Percentiles rank a stretch among this genome's conserved stretches.
Evolutionary conservation across 2,329 filamentous ascomycete genomes (phyloP).

Genomic region (Fusarium decemcellulare): DNA sequence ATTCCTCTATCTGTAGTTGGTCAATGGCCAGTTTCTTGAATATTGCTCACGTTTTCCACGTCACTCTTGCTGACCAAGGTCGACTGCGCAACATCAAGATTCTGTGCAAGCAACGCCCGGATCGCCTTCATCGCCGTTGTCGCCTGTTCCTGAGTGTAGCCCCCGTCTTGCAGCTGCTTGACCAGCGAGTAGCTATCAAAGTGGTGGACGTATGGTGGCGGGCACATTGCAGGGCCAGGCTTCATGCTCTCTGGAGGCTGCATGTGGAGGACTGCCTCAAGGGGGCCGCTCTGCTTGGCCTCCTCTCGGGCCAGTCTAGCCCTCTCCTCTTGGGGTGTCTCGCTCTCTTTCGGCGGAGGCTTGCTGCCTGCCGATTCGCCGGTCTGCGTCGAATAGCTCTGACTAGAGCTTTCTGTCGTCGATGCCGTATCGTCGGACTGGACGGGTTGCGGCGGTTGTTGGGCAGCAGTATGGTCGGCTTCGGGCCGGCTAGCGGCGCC

Average conservation of each 20-base stretch:
- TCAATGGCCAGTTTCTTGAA: neutral
- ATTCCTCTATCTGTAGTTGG: neutral
- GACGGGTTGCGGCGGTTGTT: slow-evolving; percentile 20
- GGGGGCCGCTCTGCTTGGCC: slow-evolving; percentile 61
- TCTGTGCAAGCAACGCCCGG: slow-evolving; percentile 80
- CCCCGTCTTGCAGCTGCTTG: slow-evolving; percentile 80
- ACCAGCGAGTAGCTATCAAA: slow-evolving; percentile 96
- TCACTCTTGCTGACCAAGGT: slow-evolving; percentile 91
- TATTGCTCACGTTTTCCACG: slow-evolving; percentile 80
- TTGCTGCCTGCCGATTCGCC: slow-evolving; percentile 19
- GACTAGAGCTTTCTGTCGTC: slow-evolving; percentile 1
- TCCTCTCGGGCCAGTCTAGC: slow-evolving; percentile 52
- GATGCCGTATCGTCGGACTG: slow-evolving; percentile 12
- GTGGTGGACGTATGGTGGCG: slow-evolving; percentile 90
- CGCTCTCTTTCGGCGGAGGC: slow-evolving; percentile 15
- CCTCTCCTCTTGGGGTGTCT: slow-evolving; percentile 32
- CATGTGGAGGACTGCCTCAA: slow-evolving; percentile 67
- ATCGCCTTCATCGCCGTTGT: slow-evolving; percentile 95
- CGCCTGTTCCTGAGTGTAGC: slow-evolving; percentile 81
- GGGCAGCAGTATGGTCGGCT: slow-evolving; percentile 5
- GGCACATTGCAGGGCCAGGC: slow-evolving; percentile 76
- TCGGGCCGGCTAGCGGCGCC: slow-evolving; percentile 27
- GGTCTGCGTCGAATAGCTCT: slow-evolving; percentile 5
- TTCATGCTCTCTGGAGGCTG: slow-evolving; percentile 57
- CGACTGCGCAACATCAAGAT: slow-evolving; percentile 84